Percentiles rank a stretch among this genome's conserved stretches.
Evolutionary conservation across 2,329 filamentous ascomycete genomes (phyloP).

Genomic region (Paraconiothyrium brasiliense): DNA sequence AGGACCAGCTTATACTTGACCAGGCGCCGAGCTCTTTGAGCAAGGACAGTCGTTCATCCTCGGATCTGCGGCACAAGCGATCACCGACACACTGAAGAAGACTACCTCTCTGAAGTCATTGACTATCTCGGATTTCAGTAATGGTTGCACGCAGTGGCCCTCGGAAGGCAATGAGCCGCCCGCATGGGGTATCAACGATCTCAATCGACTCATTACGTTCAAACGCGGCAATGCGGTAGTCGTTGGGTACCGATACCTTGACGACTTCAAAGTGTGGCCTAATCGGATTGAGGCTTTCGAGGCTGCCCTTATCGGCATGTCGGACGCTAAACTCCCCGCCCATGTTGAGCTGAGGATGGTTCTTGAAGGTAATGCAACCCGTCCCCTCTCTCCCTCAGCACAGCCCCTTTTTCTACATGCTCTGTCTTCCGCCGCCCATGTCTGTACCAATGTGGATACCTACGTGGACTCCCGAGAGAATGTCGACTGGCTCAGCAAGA

Average conservation of each 20-base stretch:
- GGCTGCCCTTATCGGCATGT: not conserved
- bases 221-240: not conserved
- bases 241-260: not conserved
- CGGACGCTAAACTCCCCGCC: not conserved
- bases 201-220: not conserved
- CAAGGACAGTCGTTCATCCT: not conserved
- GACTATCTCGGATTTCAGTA: not conserved
- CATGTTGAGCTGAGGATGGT: not conserved
- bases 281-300: not conserved
- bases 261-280: not conserved
- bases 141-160: no score
- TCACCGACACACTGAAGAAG: not conserved
- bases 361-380: slow-evolving; percentile 1
- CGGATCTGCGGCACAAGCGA: not conserved
- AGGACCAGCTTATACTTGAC: not conserved
- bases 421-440: not conserved
- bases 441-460: not conserved
- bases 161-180: not conserved
- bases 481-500: not conserved
- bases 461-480: not conserved
- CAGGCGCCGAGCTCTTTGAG: not conserved
- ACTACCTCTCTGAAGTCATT: not conserved
- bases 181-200: not conserved
- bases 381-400: not conserved
- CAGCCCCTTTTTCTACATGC: not conserved